Evolutionary conservation across 1,284 basidiomycete species (phyloP).

Genomic region (Wallemia mellicola): DNA sequence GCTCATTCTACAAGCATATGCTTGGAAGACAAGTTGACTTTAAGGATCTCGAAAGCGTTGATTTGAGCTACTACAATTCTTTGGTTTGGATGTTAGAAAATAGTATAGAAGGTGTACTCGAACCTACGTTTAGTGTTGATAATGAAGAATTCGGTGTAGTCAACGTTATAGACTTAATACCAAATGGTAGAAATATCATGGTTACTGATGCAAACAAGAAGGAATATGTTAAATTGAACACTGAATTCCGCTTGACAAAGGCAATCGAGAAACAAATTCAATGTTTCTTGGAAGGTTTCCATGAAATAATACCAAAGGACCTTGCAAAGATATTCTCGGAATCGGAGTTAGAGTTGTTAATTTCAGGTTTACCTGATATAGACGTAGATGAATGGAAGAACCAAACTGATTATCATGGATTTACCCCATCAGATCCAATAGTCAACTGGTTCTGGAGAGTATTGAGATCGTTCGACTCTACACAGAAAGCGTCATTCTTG

Average conservation of each 20-base stretch:
- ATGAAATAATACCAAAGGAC: constrained; percentile 77
- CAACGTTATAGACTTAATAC: constrained; percentile 57
- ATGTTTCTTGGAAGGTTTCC: constrained; percentile 65
- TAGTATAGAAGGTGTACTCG: constrained; percentile 18
- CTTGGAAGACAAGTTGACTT: constrained; percentile 75
- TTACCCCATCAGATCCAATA: constrained; percentile 59
- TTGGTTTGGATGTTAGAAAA: constrained; percentile 74
- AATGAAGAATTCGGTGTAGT: constrained; percentile 52
- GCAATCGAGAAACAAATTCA: constrained; percentile 95
- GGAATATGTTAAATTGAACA: constrained; percentile 78
- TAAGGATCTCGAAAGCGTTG: constrained; percentile 78
- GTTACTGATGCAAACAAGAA: constrained; percentile 88
- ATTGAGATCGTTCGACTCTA: constrained; percentile 83
- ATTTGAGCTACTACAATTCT: constrained; percentile 86
- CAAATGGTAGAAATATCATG: constrained; percentile 42
- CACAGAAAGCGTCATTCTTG: constrained; percentile 77
- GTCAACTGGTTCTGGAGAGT: constrained; percentile 99
- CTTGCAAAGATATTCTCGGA: constrained; percentile 65
- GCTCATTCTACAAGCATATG: constrained; percentile 76
- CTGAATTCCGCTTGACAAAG: constrained; percentile 68
- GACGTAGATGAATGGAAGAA: constrained; percentile 96
- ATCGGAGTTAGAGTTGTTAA: constrained; percentile 87
- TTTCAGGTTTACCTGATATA: constrained; percentile 91
- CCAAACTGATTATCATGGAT: constrained; percentile 70
- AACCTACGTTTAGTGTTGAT: constrained; percentile 19